These are phyloP conservation scores for Monosporascus sp. DNA, from an alignment of 2,329 filamentous ascomycete species.

Conservation along the genomic window DNA sequence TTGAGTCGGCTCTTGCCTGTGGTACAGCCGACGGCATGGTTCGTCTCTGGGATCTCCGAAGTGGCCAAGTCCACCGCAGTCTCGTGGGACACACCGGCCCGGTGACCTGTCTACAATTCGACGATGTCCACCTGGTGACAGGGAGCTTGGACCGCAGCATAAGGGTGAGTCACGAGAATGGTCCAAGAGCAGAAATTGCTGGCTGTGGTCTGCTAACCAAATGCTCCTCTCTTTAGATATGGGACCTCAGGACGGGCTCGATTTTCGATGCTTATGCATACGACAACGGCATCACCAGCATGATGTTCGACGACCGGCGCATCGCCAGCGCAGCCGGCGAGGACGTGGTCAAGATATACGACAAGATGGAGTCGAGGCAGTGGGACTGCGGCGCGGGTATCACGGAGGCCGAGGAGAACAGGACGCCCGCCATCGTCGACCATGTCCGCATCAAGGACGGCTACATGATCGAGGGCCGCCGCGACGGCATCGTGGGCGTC, in stretches of 20 bases:
- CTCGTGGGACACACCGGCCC: slow-evolving; percentile 93
- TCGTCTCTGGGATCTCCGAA: slow-evolving; percentile 90
- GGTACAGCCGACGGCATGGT: slow-evolving; percentile 98
- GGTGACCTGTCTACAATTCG: slow-evolving; percentile 91
- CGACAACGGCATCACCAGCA: slow-evolving; percentile 83
- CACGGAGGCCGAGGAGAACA: slow-evolving; percentile 60
- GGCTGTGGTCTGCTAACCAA: slow-evolving; percentile 17
- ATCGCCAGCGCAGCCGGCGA: slow-evolving; percentile 90
- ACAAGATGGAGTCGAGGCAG: slow-evolving; percentile 91
- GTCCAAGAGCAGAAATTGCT: not conserved
- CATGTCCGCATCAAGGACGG: slow-evolving; percentile 87
- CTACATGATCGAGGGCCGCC: slow-evolving; percentile 85
- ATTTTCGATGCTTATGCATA: slow-evolving; percentile 97
- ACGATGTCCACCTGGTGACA: slow-evolving; percentile 91
- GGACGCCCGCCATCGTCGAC: slow-evolving; percentile 67
- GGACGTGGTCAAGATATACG: slow-evolving; percentile 94
- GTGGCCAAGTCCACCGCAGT: slow-evolving; percentile 93
- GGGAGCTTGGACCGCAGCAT: slow-evolving; percentile 90
- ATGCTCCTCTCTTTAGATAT: slow-evolving; percentile 62
- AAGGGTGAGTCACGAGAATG: slow-evolving; percentile 58
- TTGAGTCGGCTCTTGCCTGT: slow-evolving; percentile 91
- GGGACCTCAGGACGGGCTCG: slow-evolving; percentile 93
- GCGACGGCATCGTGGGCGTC: slow-evolving; percentile 81
- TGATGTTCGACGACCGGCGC: slow-evolving; percentile 91
- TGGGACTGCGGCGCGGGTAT: slow-evolving; percentile 93